Percentiles rank a stretch among this genome's conserved stretches.
These are phyloP conservation scores for Pseudonitzschia pungens DNA, from an alignment of 108 stramenopile genomes.

Conservation along the genomic window DNA sequence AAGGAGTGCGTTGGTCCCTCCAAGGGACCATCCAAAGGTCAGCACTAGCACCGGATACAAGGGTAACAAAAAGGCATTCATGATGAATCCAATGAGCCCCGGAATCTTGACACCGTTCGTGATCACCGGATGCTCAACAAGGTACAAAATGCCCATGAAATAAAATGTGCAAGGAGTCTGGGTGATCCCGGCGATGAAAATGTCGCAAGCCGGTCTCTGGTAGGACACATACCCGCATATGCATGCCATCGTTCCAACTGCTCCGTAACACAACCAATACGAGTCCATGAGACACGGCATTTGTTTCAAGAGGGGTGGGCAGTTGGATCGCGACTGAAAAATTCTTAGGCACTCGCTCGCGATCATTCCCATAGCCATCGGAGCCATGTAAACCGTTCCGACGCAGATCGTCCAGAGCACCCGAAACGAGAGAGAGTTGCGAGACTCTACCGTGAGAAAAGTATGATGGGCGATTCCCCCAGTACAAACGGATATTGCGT, in stretches of 20 bases:
- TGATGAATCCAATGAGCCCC: conserved; percentile 67
- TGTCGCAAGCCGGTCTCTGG: conserved; percentile 89
- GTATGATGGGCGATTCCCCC: conserved; percentile 77
- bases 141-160: conserved; percentile 36
- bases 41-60: conserved; percentile 79
- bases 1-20: conserved; percentile 65
- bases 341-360: conserved; percentile 52
- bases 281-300: conserved; percentile 36
- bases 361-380: conserved; percentile 68
- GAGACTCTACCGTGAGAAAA: conserved; percentile 46
- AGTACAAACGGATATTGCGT: conserved; percentile 57
- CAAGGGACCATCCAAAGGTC: conserved; percentile 60
- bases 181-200: conserved; percentile 83
- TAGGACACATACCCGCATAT: conserved; percentile 63
- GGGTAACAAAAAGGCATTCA: conserved; percentile 82
- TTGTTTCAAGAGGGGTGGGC: conserved; percentile 14
- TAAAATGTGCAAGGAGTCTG: conserved; percentile 77
- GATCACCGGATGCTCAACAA: conserved; percentile 16
- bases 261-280: conserved; percentile 72
- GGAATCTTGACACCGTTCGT: conserved; percentile 18
- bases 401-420: conserved; percentile 81
- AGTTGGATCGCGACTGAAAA: conserved; percentile 29
- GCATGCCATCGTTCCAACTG: conserved; percentile 45
- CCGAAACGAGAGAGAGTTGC: conserved; percentile 63
- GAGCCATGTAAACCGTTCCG: conserved; percentile 73